Percentiles rank a stretch among this genome's conserved stretches.
Evolutionary conservation across 306 rosid species (phyloP).

Genomic region (Quercus gilva): DNA sequence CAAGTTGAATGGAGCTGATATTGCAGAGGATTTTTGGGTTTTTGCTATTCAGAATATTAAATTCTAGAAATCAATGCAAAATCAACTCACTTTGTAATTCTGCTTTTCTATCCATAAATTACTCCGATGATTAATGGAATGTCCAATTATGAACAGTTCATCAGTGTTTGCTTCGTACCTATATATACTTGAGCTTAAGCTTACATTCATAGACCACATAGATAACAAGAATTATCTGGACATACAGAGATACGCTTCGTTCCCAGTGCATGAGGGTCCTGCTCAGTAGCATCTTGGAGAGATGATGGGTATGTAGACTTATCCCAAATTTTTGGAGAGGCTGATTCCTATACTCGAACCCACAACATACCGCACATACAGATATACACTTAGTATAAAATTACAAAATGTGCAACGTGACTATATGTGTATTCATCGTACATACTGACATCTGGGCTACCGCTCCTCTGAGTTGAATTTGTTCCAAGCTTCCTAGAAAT

Average conservation of each 20-base stretch:
- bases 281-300: too few species aligned
- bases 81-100: background rate
- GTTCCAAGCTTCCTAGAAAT: slow-evolving; percentile 91
- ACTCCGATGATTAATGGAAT: background rate
- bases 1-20: background rate
- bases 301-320: too few species aligned
- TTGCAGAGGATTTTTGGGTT: background rate
- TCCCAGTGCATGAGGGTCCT: too few species aligned
- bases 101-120: background rate
- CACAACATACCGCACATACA: background rate
- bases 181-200: slow-evolving; percentile 14
- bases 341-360: too few species aligned
- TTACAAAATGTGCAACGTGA: slow-evolving; percentile 21
- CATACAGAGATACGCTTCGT: slow-evolving; percentile 22
- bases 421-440: slow-evolving; percentile 1
- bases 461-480: slow-evolving; percentile 95
- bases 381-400: slow-evolving; percentile 27
- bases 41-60: background rate
- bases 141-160: background rate
- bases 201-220: slow-evolving; percentile 21
- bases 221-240: background rate
- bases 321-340: too few species aligned
- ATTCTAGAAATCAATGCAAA: background rate
- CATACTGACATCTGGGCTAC: slow-evolving; percentile 22
- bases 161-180: slow-evolving; percentile 17